Evolutionary conservation across 2,329 filamentous ascomycete genomes (phyloP), one percentile per base, ranked within the genome.

Genomic region (Akanthomyces dipterigenus): DNA sequence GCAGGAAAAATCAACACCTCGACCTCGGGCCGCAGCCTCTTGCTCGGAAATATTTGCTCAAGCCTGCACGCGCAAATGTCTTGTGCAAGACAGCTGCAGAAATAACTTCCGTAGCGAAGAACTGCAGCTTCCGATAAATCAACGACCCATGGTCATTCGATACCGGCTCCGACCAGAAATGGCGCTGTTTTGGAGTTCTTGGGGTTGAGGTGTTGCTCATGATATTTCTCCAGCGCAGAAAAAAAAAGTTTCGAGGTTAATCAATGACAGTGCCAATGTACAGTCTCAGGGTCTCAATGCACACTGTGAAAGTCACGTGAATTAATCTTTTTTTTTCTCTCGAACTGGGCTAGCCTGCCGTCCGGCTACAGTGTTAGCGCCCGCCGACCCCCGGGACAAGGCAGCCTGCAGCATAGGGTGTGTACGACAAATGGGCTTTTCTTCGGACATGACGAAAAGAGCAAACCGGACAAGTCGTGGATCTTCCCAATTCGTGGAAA

Each of bases 211-310:
- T 57, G 11, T 40, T 58, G 60, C 16, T 45, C 18, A 38, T 45
- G 54, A 48, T 31, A 3, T 3, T 31, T 18, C 12, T 12, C 5
- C 28, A 54, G 18, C 18, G 5, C 6, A 48, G 48, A 53, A 58
- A 59, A 62, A 62, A 62, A 62, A 62, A 62, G 48, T 45, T 53
- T 58, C 48, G 61, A 57, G 40, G 49, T 62, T 62, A 62, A 62
- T 62, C 9, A 53, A 62, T 48, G 31, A 62, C 61, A 62, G 61
- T 62, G 61, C 49, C 1, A 24, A 18, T 31, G 5, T n/a, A 50
- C 46, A 59, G 49, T 62, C 12, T 8, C 1, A 6, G 6, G 1
- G 5, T 4, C 6, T 3, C 7, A 6, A 7, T 22, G 3, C 12
- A 38, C 55, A 62, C 61, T 48, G 55, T 62, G 20, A 2, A 1